Percentiles rank a stretch among this genome's conserved stretches.
Conservation (phyloP, 345 rosid genomes). For the Citrus trifoliata region DNA sequence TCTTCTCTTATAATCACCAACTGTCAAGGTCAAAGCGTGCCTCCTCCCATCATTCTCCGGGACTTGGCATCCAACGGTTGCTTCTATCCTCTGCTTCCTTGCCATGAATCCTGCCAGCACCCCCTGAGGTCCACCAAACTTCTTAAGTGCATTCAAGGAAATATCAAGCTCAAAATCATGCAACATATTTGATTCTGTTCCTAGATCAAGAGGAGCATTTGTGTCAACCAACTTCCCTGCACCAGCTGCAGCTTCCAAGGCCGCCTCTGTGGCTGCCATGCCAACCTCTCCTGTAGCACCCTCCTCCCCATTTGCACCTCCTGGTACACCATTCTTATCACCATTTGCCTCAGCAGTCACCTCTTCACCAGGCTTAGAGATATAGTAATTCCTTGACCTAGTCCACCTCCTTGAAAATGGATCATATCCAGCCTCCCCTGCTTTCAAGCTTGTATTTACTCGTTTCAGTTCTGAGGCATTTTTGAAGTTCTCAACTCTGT, state of each 20-base stretch:
- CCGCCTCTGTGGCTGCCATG: slow-evolving; percentile 68
- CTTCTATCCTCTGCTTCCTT: slow-evolving; percentile 86
- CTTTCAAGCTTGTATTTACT: slow-evolving; percentile 56
- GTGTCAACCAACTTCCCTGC: slow-evolving; percentile 97
- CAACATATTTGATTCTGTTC: slow-evolving; percentile 67
- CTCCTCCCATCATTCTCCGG: slow-evolving; percentile 87
- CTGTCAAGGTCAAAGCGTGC: slow-evolving; percentile 82
- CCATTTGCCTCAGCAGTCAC: slow-evolving; percentile 28
- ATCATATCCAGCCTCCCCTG: slow-evolving; percentile 97
- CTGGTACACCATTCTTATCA: slow-evolving; percentile 24
- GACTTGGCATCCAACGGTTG: slow-evolving; percentile 74
- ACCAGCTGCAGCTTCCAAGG: slow-evolving; percentile 92
- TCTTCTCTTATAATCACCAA: slow-evolving; percentile 97
- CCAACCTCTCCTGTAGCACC: slow-evolving; percentile 37
- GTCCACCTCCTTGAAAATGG: slow-evolving; percentile 99
- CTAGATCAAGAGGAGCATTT: slow-evolving; percentile 81
- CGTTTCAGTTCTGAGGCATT: slow-evolving; percentile 83
- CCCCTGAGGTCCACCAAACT: slow-evolving; percentile 82
- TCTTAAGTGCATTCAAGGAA: slow-evolving; percentile 57
- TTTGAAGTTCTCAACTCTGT: slow-evolving; percentile 91
- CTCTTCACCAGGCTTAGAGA: slow-evolving; percentile 43
- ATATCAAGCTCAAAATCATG: slow-evolving; percentile 82
- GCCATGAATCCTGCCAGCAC: slow-evolving; percentile 88
- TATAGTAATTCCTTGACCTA: slow-evolving; percentile 84
- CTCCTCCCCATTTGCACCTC: slow-evolving; percentile 27